Evolutionary conservation across 345 rosid genomes (phyloP).

Genomic region (Populus simonii): DNA sequence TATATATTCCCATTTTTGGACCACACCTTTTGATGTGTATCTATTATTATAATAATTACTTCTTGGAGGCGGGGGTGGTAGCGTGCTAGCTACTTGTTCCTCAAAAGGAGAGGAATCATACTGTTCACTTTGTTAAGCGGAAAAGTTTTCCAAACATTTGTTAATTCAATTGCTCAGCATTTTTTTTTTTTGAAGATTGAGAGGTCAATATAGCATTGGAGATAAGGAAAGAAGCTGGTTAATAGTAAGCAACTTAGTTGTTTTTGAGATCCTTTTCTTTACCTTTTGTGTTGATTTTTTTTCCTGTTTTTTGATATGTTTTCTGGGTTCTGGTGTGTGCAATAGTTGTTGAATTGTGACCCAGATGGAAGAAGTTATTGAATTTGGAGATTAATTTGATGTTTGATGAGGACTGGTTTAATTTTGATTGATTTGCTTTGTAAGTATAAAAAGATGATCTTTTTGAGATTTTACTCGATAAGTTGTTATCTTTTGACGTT

Average conservation of each 20-base stretch:
- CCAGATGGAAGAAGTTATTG: neutral
- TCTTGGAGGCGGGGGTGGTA: slow-evolving; percentile 2
- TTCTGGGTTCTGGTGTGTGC: neutral
- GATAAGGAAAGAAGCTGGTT: neutral
- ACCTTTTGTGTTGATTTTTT: neutral
- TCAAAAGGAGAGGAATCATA: slow-evolving; percentile 4
- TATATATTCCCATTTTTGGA: neutral
- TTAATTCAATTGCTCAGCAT: slow-evolving; percentile 12
- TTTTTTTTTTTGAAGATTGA: neutral
- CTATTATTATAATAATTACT: neutral
- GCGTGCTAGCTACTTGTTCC: slow-evolving; percentile 27
- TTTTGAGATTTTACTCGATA: neutral
- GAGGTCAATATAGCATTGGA: neutral
- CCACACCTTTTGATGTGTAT: neutral
- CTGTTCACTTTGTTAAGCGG: slow-evolving; percentile 26
- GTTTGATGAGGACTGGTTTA: neutral
- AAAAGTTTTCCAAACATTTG: slow-evolving; percentile 30
- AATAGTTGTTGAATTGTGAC: neutral
- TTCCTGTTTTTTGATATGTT: neutral
- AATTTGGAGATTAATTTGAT: neutral
- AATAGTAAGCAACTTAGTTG: neutral
- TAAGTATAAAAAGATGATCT: neutral
- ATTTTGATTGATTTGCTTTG: neutral
- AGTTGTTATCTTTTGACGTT: neutral
- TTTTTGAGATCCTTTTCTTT: neutral